Evolutionary conservation across 2,329 filamentous ascomycete species (phyloP), one percentile per base, ranked within the genome.

Genomic region (Fusarium lyarnte): DNA sequence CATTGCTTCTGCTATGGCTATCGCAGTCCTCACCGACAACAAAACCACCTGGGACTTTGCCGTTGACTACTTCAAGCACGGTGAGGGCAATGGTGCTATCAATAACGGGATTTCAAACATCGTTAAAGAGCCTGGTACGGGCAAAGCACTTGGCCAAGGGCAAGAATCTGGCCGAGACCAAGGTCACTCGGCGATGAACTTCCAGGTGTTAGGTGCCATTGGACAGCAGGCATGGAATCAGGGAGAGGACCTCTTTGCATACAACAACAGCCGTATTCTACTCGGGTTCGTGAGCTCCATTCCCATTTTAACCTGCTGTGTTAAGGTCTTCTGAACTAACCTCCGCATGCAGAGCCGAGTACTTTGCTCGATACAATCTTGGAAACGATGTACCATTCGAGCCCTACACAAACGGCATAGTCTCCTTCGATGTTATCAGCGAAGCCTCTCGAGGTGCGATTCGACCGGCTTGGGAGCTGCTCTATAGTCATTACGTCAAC

Each of bases 121-220:
- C 2, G 57, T 65, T 4, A 5, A 69, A 17, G 66, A 74, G 5
- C 49, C 63, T 1, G 51, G 46, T 7, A 66, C 72, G 1, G 63
- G 60, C 2, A 73, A 49, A 1, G 25, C 19, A 1, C 46, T 74
- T 25, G 70, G 62, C 2, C 67, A 74, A 42, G 61, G 63, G 0
- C 72, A 74, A 25, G 72, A 74, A n/a, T 66, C 70, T 10, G 70
- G 72, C 1, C 67, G 70, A 0, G 72, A 74, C 10, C 72, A 73
- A 19, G 72, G 70, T 0, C 72, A 74, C 43, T 63, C 72, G 0
- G 43, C 53, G 1, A 43, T 74, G 27, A 63, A 68, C 25, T 64
- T 57, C 4, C 54, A 67, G 2, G 41, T 74, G 5, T n/a, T 73
- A 0, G 69, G 62, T 4, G 52, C 19, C 2, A 47, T 73, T 17